Evolutionary conservation across 352 stramenopile species (phyloP), one percentile per base, ranked within the genome.

Genomic region (Lagenidium sp.): DNA sequence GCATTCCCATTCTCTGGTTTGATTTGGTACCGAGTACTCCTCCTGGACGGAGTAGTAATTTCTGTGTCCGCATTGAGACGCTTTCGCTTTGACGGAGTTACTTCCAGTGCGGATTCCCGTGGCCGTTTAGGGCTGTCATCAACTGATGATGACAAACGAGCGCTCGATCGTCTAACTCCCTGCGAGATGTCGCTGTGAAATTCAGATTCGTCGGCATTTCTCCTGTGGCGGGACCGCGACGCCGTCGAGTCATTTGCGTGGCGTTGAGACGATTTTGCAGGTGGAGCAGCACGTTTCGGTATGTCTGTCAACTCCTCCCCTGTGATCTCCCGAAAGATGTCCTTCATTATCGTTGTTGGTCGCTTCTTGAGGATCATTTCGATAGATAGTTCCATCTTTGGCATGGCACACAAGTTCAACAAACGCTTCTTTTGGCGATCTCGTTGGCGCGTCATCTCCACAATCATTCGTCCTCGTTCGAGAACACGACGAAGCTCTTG

Each of bases 351-450:
- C 1, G 66, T 41, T 1, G 64, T 82, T 12, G 77, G 79, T 1
- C 69, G 66, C 55, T 74, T 88, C 55, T 89, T 89, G n/a, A 87
- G 41, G 4, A 90, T 50, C 34, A 90, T 65, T 22, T 92, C 73
- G 6, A 86, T 72, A 13, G 65, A 78, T 18, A 68, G 47, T 29
- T 82, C 63, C 73, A 88, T 79, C 18, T 78, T 68, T 26, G 67
- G 68, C 22, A 83, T 49, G 36, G 65, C 62, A 46, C 57, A 85
- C 0, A 79, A 15, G 46, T 78, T 82, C 26, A 90, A 47, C 40
- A 91, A 44, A 16, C 79, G 72, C 46, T 88, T 92, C 23, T 87
- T 80, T 47, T 85, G 77, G n/a, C 80, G 71, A 53, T 94, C 82
- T 28, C 82, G 79, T 40, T 92, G 82, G 7, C 79, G 72, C 6